Conservation (phyloP, 805 yeast genomes). For the Yamadazyma sp. region DNA sequence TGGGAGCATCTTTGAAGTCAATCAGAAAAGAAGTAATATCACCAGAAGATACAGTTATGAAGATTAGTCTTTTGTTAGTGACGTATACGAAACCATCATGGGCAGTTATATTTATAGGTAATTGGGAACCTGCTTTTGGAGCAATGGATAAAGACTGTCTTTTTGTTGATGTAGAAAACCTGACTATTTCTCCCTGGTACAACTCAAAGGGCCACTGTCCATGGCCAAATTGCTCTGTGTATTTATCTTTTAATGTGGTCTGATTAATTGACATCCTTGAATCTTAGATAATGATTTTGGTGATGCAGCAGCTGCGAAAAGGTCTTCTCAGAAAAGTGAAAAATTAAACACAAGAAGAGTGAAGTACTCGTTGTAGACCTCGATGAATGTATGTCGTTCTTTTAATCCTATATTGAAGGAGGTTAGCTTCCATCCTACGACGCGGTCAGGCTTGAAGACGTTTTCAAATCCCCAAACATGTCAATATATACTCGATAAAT, state of each 20-base stretch:
- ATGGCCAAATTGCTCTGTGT: neutral
- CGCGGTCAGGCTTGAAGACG: conserved; percentile 5
- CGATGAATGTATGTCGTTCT: conserved; percentile 9
- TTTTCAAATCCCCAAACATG: conserved; percentile 20
- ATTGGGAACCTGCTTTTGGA: conserved; percentile 12
- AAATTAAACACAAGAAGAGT: no score
- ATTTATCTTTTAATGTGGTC: conserved; percentile 16
- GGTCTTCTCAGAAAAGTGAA: no score
- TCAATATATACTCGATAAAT: conserved; percentile 43
- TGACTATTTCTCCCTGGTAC: conserved; percentile 17
- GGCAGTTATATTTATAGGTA: conserved; percentile 25
- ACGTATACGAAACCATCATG: conserved; percentile 39
- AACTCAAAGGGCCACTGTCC: conserved; percentile 17
- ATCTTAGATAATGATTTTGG: no score
- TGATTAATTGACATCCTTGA: conserved; percentile 27
- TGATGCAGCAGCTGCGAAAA: no score
- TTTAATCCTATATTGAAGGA: conserved; percentile 26
- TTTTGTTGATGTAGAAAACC: conserved; percentile 12
- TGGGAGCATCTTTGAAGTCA: conserved; percentile 23
- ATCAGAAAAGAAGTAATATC: conserved; percentile 42
- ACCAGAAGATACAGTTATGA: conserved; percentile 36
- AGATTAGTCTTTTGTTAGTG: conserved; percentile 41
- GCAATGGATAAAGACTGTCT: conserved; percentile 29
- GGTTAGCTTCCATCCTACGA: conserved; percentile 9
- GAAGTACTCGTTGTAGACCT: neutral